Evolutionary conservation across 345 rosid genomes (phyloP).

Genomic region (Eucalyptus albens): DNA sequence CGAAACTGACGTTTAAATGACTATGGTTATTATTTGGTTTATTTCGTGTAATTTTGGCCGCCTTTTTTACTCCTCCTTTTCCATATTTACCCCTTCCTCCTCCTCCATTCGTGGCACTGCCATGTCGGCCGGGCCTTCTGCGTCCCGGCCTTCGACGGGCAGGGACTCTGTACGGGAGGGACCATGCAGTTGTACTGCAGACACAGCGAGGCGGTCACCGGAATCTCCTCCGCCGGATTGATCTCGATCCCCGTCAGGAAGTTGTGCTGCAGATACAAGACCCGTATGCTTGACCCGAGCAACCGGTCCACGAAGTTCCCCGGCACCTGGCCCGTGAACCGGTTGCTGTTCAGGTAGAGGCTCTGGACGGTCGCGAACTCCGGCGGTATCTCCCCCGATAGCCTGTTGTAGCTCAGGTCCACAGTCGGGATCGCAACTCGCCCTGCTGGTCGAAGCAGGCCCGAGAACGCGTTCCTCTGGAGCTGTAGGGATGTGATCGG

Average conservation of each 20-base stretch:
- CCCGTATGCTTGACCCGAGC: conserved; percentile 42
- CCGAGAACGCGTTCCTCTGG: conserved; percentile 61
- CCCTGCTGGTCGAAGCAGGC: conserved; percentile 40
- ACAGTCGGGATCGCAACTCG: conserved; percentile 53
- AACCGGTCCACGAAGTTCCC: conserved; percentile 62
- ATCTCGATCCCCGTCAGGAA: conserved; percentile 75
- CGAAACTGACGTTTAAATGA: neutral
- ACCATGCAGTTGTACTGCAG: conserved; percentile 93
- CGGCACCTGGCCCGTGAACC: conserved; percentile 73
- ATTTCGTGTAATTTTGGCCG: neutral
- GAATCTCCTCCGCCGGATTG: conserved; percentile 73
- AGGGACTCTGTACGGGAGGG: conserved; percentile 65
- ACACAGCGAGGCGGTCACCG: conserved; percentile 68
- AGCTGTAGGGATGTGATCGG: conserved; percentile 62
- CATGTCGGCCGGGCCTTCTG: conserved; percentile 66
- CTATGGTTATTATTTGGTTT: neutral
- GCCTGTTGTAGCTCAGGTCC: conserved; percentile 70
- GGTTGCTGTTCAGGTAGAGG: conserved; percentile 74
- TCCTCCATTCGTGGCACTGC: conserved; percentile 52
- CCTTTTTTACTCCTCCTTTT: neutral
- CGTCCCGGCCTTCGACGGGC: conserved; percentile 72
- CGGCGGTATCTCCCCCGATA: conserved; percentile 64
- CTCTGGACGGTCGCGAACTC: conserved; percentile 74
- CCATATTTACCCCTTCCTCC: neutral
- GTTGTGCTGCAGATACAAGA: conserved; percentile 77